These are phyloP conservation scores for Epichloe typhina DNA, from an alignment of 2,329 filamentous ascomycete species.

Conservation along the genomic window DNA sequence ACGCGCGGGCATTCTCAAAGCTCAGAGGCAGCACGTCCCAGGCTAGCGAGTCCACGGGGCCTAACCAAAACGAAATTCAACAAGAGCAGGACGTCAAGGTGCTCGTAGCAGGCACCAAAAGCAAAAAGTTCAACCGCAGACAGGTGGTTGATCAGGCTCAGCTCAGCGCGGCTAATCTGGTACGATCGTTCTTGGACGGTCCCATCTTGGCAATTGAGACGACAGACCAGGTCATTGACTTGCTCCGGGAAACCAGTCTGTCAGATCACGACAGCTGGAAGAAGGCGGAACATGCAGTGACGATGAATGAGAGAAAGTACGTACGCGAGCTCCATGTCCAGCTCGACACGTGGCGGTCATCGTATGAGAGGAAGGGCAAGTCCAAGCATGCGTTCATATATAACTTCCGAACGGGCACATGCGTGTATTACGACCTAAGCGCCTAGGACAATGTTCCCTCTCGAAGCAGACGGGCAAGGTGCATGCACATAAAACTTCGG, in stretches of 20 bases:
- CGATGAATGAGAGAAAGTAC: slow-evolving; percentile 68
- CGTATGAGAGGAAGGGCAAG: slow-evolving; percentile 38
- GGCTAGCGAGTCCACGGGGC: slow-evolving; percentile 15
- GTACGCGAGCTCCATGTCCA: slow-evolving; percentile 70
- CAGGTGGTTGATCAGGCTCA: slow-evolving; percentile 74
- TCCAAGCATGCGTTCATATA: slow-evolving; percentile 74
- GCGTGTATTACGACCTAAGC: slow-evolving; percentile 72
- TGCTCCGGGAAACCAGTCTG: slow-evolving; percentile 60
- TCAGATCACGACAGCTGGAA: slow-evolving; percentile 78
- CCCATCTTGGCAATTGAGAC: slow-evolving; percentile 83
- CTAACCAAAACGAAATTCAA: slow-evolving; percentile 16
- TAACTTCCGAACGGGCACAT: slow-evolving; percentile 75
- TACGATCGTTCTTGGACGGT: slow-evolving; percentile 59
- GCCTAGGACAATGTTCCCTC: slow-evolving; percentile 14
- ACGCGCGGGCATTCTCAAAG: slow-evolving; percentile 43
- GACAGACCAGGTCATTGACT: slow-evolving; percentile 67
- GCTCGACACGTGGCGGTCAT: slow-evolving; percentile 48
- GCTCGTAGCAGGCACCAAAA: slow-evolving; percentile 67
- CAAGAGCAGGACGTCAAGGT: slow-evolving; percentile 67
- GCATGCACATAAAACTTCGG: not conserved
- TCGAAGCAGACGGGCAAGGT: too few species aligned
- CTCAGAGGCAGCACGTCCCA: slow-evolving; percentile 20
- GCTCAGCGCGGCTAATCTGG: slow-evolving; percentile 43
- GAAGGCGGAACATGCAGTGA: slow-evolving; percentile 62
- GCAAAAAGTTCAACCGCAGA: slow-evolving; percentile 83